These are phyloP conservation scores for Poa pratensis DNA, from an alignment of 176 grass and related monocot genomes.

Conservation along the genomic window DNA sequence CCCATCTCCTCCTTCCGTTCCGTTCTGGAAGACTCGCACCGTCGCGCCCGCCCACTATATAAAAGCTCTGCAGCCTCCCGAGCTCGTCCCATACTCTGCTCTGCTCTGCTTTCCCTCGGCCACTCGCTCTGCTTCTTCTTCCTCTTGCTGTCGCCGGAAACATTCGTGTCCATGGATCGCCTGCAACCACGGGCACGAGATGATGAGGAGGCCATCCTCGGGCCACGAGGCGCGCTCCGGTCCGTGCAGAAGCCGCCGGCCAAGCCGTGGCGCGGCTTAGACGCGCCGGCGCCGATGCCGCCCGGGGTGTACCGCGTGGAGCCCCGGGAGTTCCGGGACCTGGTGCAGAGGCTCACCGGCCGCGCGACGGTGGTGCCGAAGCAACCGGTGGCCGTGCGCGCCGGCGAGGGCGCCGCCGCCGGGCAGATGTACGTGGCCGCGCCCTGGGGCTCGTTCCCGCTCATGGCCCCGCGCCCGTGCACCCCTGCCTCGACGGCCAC, in stretches of 20 bases:
- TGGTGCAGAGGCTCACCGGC: constrained; percentile 64
- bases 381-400: constrained; percentile 29
- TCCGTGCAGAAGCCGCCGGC: constrained; percentile 50
- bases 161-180: not conserved
- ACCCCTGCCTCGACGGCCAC: too few relatives aligned
- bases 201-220: not conserved
- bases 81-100: not conserved
- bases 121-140: not conserved
- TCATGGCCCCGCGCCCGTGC: too few relatives aligned
- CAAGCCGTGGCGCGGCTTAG: constrained; percentile 31
- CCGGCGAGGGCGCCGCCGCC: not conserved
- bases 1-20: not conserved
- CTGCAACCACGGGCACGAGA: not conserved
- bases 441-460: too few relatives aligned
- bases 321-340: constrained; percentile 51
- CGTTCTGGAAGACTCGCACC: not conserved
- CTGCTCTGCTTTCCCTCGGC: not conserved
- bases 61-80: not conserved
- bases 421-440: not conserved
- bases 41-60: not conserved
- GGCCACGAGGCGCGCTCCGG: constrained; percentile 29
- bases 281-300: not conserved
- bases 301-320: constrained; percentile 68
- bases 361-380: not conserved
- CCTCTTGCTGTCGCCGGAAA: not conserved